Percentiles rank a stretch among this genome's conserved stretches.
phyloP scores from a whole-genome alignment of 768 basidiomycete genomes.

The Mycena latifolia region DNA sequence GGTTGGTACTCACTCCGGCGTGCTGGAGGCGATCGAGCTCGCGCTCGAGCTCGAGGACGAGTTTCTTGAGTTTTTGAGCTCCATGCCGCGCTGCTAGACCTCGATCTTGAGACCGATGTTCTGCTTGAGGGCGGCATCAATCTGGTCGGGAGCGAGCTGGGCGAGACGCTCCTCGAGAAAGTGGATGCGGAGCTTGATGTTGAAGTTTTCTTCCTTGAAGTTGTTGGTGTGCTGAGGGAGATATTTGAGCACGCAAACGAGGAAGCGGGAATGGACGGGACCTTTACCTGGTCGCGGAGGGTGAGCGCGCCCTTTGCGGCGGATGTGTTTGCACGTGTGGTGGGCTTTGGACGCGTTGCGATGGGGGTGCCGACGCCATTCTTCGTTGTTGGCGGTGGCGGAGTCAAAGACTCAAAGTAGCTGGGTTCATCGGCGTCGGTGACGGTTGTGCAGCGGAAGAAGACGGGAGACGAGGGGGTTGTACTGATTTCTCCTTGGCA shows the following conservation, averaged over 20 bases:
- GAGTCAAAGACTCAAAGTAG: slow-evolving; percentile 32
- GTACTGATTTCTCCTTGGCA: no score
- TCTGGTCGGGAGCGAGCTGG: slow-evolving; percentile 91
- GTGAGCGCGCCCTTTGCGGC: no score
- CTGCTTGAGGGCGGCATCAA: no score
- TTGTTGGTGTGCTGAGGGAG: slow-evolving; percentile 91
- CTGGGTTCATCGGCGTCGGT: slow-evolving; percentile 26
- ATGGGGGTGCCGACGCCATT: slow-evolving; percentile 63
- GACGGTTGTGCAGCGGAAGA: slow-evolving; percentile 28
- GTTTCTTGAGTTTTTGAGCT: no score
- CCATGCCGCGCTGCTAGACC: no score
- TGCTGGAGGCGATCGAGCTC: no score
- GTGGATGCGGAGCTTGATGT: slow-evolving; percentile 94
- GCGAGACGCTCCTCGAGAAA: slow-evolving; percentile 95
- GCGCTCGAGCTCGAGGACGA: no score
- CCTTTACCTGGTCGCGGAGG: no score
- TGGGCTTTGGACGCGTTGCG: slow-evolving; percentile 58
- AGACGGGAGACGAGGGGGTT: slow-evolving; percentile 34
- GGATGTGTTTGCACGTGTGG: slow-evolving; percentile 50
- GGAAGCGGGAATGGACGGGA: no score
- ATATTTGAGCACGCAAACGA: slow-evolving; percentile 1
- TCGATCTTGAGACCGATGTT: no score
- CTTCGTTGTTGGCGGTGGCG: slow-evolving; percentile 18
- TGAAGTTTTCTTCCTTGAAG: slow-evolving; percentile 97
- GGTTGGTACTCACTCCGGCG: slow-evolving; percentile 52